These are phyloP conservation scores for Paramecium primaurelia DNA, from an alignment of 73 alveolate genomes.

Conservation along the genomic window DNA sequence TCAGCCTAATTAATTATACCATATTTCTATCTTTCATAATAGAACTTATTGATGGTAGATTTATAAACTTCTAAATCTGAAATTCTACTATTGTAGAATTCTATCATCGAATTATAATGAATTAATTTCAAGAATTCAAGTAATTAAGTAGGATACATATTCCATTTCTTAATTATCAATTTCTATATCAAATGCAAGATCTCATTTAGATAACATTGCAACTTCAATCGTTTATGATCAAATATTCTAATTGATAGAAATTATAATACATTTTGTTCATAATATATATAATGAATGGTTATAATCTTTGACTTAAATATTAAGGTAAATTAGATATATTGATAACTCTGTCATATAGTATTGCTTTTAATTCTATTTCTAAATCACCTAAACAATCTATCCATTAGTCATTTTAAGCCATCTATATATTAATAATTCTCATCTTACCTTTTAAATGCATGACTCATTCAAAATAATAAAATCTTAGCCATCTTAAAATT, in stretches of 20 bases:
- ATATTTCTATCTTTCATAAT: neutral
- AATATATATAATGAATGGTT: neutral
- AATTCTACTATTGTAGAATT: neutral
- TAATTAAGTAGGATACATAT: neutral
- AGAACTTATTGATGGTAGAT: neutral
- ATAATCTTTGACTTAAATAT: neutral
- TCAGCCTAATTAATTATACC: neutral
- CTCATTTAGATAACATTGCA: neutral
- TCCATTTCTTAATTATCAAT: neutral
- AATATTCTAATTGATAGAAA: neutral
- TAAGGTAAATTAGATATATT: neutral
- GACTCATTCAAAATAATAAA: neutral
- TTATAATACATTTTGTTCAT: neutral
- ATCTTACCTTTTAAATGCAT: neutral
- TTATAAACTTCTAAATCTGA: neutral
- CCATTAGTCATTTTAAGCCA: neutral
- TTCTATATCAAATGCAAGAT: neutral
- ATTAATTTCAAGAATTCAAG: neutral
- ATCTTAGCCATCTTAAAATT: neutral
- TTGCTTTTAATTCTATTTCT: constrained; percentile 18
- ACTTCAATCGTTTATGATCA: neutral
- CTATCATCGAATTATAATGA: no score
- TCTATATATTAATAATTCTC: neutral
- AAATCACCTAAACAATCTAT: neutral
- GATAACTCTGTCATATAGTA: neutral